A percentile compares a stretch with the other conserved stretches of the same genome.
Conservation (phyloP, 495 filamentous ascomycete genomes). For the Aspergillus mulundensis region DNA sequence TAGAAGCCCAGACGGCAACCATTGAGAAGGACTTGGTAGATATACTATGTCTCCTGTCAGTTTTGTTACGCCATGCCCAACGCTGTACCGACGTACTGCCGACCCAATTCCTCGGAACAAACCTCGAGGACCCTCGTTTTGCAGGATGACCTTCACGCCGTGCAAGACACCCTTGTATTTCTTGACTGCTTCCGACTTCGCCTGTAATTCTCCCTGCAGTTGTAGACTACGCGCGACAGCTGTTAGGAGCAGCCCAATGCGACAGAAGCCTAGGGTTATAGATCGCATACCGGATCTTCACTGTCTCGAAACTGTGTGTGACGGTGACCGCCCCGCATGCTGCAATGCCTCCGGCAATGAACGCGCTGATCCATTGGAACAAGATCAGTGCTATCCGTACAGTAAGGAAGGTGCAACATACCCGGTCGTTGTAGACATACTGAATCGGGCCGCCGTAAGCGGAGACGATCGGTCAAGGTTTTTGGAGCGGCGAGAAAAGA, state of each 20-base stretch:
- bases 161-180: conserved; percentile 93
- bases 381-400: not conserved
- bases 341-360: conserved; percentile 93
- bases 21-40: conserved; percentile 96
- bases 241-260: not conserved
- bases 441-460: conserved; percentile 15
- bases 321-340: conserved; percentile 97
- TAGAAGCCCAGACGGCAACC: conserved; percentile 97
- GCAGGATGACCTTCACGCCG: conserved; percentile 82
- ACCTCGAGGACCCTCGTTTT: conserved; percentile 84
- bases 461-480: conserved; percentile 11
- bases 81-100: conserved; percentile 52
- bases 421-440: conserved; percentile 54
- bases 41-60: conserved; percentile 54
- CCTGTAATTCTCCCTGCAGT: conserved; percentile 91
- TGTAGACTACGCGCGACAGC: conserved; percentile 60
- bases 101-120: conserved; percentile 86
- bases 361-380: conserved; percentile 46
- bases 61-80: not conserved
- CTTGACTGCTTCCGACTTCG: conserved; percentile 74
- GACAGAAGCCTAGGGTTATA: not conserved
- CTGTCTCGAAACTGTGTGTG: conserved; percentile 96
- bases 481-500: not conserved
- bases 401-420: conserved; percentile 19
- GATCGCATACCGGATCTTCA: conserved; percentile 81